Conservation (phyloP, 495 filamentous ascomycete genomes). For the Neurospora cerealis region DNA sequence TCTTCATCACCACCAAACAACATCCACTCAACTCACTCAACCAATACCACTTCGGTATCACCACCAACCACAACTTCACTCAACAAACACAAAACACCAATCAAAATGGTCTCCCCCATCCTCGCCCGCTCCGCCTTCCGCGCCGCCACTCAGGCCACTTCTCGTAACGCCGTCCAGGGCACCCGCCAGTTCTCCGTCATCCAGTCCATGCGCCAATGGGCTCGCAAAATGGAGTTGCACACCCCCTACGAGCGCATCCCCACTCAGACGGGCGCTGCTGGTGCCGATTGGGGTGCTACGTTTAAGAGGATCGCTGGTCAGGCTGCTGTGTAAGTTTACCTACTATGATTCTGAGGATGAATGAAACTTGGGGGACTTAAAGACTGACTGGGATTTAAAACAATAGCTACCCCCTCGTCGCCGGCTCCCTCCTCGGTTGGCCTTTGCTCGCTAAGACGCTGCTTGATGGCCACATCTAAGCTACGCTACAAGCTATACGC, state of each 20-base stretch:
- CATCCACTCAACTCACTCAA: neutral
- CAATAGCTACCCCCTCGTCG: conserved; percentile 8
- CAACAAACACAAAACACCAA: neutral
- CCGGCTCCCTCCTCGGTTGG: conserved; percentile 17
- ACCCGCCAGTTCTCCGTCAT: conserved; percentile 18
- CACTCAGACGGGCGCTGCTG: conserved; percentile 6
- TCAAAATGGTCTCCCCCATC: conserved; percentile 16
- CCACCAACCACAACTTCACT: conserved; percentile 1
- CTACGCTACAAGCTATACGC: no score
- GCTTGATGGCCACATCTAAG: conserved; percentile 5
- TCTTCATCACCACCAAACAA: neutral
- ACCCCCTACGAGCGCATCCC: conserved; percentile 24
- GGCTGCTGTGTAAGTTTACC: conserved; percentile 14
- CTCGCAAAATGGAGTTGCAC: conserved; percentile 22
- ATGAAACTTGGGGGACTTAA: neutral
- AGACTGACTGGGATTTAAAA: neutral
- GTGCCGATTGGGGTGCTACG: conserved; percentile 18
- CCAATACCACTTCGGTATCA: neutral
- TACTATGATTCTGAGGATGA: neutral
- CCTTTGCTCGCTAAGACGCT: conserved; percentile 5
- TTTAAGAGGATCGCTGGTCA: conserved; percentile 6
- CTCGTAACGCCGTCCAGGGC: neutral
- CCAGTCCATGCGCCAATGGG: conserved; percentile 16
- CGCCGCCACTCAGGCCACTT: conserved; percentile 5
- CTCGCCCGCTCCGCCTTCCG: conserved; percentile 17